Evolutionary conservation across 2,329 filamentous ascomycete species (phyloP), one percentile per base, ranked within the genome.

Genomic region (Dactylellina leptospora): DNA sequence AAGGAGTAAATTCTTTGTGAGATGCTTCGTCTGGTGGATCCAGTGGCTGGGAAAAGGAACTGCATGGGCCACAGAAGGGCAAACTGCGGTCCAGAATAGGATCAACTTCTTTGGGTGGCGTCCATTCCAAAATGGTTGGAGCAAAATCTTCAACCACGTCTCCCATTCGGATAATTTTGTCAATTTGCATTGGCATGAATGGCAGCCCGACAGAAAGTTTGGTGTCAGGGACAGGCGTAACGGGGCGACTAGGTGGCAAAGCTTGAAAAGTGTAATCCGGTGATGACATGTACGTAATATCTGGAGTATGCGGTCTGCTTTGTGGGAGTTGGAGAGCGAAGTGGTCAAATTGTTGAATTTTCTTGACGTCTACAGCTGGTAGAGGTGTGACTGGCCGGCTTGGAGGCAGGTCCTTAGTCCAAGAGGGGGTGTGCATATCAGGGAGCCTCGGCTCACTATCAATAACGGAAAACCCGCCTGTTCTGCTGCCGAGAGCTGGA

Each of bases 371-470:
- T 40, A 11, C 36, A 40, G 18, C 25, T 16, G 23, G 38, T 13
- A 23, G 22, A 18, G 62, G 62, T 9, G 68, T 64, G 3, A 47
- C n/a, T n/a, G 68, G 38, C 50, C 68, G 51, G 38, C 68, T 72
- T 13, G 44, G 20, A 9, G 68, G 68, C 11, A 72, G 47, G 4
- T 18, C 23, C 13, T 38, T 23, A 9, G 36, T 6, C 8, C 25
- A n/a, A 2, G 23, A 38, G 2, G 53, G 22, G n/a, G 10, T 6
- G 4, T 23, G 38, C 13, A 55, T 13, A 4, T 16, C 9, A 3
- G 27, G 50, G 3, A 62, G 36, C 6, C n/a, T 27, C 1, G 47
- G 4, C n/a, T 53, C 50, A 10, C 25, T 45, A 25, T 36, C 30
- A 10, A 44, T 33, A n/a, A 44, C 40, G 2, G 42, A 62, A 20